Conservation (phyloP, 768 basidiomycete genomes). For the Russula virescens region DNA sequence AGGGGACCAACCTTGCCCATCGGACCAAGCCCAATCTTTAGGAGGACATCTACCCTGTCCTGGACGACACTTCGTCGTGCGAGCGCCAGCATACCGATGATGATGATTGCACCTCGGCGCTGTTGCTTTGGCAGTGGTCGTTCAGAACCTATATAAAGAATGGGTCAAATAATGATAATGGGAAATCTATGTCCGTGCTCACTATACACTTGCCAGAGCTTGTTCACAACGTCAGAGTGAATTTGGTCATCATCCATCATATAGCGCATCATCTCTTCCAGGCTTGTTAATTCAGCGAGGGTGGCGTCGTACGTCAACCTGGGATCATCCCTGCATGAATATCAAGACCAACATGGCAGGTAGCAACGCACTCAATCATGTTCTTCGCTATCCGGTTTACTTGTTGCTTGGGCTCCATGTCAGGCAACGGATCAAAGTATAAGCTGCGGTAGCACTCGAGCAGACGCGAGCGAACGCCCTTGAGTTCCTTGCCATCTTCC, state of each 20-base stretch:
- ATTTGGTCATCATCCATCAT: conserved; percentile 91
- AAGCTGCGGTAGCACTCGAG: conserved; percentile 83
- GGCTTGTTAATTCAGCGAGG: conserved; percentile 88
- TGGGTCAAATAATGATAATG: not conserved
- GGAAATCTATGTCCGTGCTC: conserved; percentile 29
- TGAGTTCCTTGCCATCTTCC: conserved; percentile 70
- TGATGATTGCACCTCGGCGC: conserved; percentile 90
- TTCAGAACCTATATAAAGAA: conserved; percentile 51
- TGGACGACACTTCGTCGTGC: conserved; percentile 72
- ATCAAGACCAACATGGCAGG: not conserved
- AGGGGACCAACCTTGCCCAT: conserved; percentile 61
- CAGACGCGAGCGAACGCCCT: conserved; percentile 80
- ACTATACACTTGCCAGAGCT: conserved; percentile 98
- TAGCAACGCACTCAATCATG: conserved; percentile 77
- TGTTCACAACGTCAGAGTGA: conserved; percentile 77
- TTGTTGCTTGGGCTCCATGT: conserved; percentile 75
- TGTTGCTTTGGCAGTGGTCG: conserved; percentile 74
- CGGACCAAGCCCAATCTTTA: conserved; percentile 81
- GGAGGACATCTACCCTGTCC: conserved; percentile 77
- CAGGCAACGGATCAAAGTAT: conserved; percentile 81
- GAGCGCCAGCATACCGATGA: conserved; percentile 94
- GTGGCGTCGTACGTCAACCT: conserved; percentile 91
- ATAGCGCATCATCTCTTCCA: conserved; percentile 94
- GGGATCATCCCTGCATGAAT: conserved; percentile 4
- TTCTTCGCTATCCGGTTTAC: conserved; percentile 92